Base-by-base conservation (phyloP, 2,329 filamentous ascomycete genomes). In the Aspergillus transmontanensis region DNA sequence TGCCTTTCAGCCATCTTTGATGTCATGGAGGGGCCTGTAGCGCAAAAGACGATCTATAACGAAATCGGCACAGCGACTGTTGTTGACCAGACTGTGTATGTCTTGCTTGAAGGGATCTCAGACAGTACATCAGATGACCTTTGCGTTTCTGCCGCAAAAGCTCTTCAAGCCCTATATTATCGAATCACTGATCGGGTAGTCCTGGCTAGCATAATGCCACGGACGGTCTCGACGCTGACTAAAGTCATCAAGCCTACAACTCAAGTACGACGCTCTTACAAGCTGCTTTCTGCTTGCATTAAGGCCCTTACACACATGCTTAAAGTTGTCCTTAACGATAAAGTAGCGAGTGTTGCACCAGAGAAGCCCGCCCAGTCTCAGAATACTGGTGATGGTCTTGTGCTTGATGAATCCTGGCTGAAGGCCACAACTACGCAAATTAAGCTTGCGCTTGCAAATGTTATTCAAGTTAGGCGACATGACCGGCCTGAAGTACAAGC, bases 151-250 rank as follows among this genome's bases (percentile, higher is more conserved):
- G 91, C 93, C 6, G 80, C 92, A 4, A 77, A 81, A 14, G 87
- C 90, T 7, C 75, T 97, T 2, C 79, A 86, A 57, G 80, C 86
- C 0, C 79, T 95, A 9, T 86, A 88, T 67, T 72, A 76, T 7
- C 86, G 87, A 26, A 83, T 97, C 50, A 87, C 85, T 58, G 90
- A 95, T 70, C 86, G 85, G 54, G 85, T 90, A n/a, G 87, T 91
- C 2, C 81, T 96, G 61, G 92, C 93, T 11, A 94, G 87, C 65
- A 95, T 99, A 72, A 83, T 98, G 48, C 95, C 96, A 0, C 93
- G 94, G 11, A 92, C 92, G 0, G 87, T 97, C 0, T 98, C 95
- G 3, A 87, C 89, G 1, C 80, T 99, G 28, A 89, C 90, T 2
- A 94, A 90, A 71, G 81, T 93, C 0, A 79, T 96, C 57, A 89